Conservation (phyloP, 2,329 filamentous ascomycete species). For the Xylaria sp. region DNA sequence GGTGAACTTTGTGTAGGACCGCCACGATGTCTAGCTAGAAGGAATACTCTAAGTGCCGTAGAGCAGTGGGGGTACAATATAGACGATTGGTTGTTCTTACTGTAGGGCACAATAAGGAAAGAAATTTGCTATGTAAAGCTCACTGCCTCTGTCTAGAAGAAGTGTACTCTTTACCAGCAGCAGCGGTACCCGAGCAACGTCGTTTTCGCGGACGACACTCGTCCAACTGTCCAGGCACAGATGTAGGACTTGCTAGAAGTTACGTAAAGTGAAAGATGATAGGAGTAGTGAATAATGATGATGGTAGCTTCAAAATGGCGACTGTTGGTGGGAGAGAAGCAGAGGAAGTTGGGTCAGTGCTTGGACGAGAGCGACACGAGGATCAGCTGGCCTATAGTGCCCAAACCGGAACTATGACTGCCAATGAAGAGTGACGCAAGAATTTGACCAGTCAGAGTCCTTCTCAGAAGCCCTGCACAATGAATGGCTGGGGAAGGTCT, state of each 20-base stretch:
- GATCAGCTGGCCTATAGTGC: conserved; percentile 47
- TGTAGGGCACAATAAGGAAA: conserved; percentile 11
- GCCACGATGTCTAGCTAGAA: conserved; percentile 45
- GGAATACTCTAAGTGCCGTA: conserved; percentile 4
- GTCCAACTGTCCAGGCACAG: conserved; percentile 12
- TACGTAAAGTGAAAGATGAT: conserved; percentile 8
- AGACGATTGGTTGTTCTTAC: conserved; percentile 15
- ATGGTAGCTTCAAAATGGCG: conserved; percentile 37
- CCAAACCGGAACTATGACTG: conserved; percentile 46
- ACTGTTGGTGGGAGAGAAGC: conserved; percentile 39
- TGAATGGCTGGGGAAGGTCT: conserved; percentile 52
- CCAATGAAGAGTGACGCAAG: conserved; percentile 51
- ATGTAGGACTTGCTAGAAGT: neutral
- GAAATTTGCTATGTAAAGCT: conserved; percentile 16
- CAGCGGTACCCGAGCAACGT: conserved; percentile 1
- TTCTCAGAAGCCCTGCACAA: conserved; percentile 48
- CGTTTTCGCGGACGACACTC: conserved; percentile 11
- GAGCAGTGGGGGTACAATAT: conserved; percentile 14
- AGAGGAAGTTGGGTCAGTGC: conserved; percentile 41
- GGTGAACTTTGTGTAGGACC: conserved; percentile 47
- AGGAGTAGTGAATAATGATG: conserved; percentile 30
- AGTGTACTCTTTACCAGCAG: conserved; percentile 11
- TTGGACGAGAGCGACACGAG: conserved; percentile 43
- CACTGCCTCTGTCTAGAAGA: conserved; percentile 13
- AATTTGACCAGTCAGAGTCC: conserved; percentile 54